Evolutionary conservation across 2,329 filamentous ascomycete genomes (phyloP).

Genomic region (Hymenoscyphus repandus): DNA sequence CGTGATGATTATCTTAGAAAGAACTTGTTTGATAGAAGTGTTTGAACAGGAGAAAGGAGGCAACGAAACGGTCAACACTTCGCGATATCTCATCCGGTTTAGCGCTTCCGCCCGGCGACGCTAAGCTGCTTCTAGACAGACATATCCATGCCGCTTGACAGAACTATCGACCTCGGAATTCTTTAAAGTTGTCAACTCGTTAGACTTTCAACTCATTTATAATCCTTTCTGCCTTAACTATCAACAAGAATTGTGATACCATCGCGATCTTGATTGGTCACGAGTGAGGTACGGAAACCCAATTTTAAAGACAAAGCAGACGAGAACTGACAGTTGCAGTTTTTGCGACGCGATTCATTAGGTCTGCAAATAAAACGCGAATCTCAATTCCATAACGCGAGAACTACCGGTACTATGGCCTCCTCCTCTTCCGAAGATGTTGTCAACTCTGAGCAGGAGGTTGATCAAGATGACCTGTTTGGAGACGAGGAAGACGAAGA

Average conservation of each 20-base stretch:
- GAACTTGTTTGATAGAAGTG: too few relatives aligned
- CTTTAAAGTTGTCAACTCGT: neutral
- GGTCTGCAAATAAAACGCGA: too few relatives aligned
- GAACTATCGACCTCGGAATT: too few relatives aligned
- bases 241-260: too few relatives aligned
- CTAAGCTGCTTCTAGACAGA: too few relatives aligned
- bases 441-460: slow-evolving; percentile 40
- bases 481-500: slow-evolving; percentile 46
- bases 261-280: too few relatives aligned
- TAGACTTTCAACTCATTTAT: neutral
- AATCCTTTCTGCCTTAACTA: too few relatives aligned
- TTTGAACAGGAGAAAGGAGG: too few relatives aligned
- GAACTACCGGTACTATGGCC: neutral
- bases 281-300: neutral
- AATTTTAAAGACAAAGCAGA: neutral
- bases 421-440: slow-evolving; percentile 21
- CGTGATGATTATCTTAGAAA: neutral
- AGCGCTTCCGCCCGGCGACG: too few relatives aligned
- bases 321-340: neutral
- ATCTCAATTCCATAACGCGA: neutral
- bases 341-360: neutral
- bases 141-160: too few relatives aligned
- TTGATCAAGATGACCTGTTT: slow-evolving; percentile 54
- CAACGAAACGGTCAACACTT: neutral
- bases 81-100: neutral